A percentile compares a stretch with the other conserved stretches of the same genome.
Evolutionary conservation across 2,329 filamentous ascomycete genomes (phyloP).

Genomic region (Colletotrichum cuscutae): DNA sequence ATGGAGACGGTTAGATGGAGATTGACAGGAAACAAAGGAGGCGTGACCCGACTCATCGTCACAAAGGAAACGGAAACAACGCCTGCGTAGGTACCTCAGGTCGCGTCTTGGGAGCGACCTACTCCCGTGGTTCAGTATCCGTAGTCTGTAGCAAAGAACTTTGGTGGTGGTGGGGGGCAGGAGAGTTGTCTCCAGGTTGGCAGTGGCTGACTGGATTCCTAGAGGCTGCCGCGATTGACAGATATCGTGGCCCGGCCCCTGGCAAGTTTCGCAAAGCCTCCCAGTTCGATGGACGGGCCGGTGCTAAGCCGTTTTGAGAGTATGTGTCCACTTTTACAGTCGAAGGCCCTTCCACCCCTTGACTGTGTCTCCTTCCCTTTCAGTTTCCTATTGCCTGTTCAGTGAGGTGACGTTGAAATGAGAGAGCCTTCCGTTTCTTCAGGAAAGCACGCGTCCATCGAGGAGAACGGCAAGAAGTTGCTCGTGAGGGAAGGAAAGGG

Average conservation of each 20-base stretch:
- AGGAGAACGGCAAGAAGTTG: background rate
- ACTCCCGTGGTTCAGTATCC: background rate
- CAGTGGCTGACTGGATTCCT: background rate
- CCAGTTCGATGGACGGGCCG: constrained; percentile 15
- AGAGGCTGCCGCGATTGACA: constrained; percentile 18
- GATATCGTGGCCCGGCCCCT: constrained; percentile 17
- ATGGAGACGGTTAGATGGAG: background rate
- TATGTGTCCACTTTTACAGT: background rate
- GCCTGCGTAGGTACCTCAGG: background rate
- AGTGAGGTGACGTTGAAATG: background rate
- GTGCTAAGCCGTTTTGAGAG: background rate
- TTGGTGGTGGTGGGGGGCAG: background rate
- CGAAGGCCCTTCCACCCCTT: background rate
- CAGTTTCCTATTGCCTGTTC: background rate
- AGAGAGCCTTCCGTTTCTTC: background rate
- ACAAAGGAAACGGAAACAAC: background rate
- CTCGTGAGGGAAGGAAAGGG: background rate
- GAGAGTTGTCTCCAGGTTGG: background rate
- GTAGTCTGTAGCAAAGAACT: background rate
- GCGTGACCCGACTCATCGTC: constrained; percentile 17
- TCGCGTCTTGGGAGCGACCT: background rate
- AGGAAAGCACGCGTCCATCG: background rate
- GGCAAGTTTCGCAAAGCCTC: constrained; percentile 26
- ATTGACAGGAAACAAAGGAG: constrained; percentile 26
- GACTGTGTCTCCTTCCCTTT: background rate